Base-by-base conservation (phyloP, 495 filamentous ascomycete genomes). In the Penicillium canariense region DNA sequence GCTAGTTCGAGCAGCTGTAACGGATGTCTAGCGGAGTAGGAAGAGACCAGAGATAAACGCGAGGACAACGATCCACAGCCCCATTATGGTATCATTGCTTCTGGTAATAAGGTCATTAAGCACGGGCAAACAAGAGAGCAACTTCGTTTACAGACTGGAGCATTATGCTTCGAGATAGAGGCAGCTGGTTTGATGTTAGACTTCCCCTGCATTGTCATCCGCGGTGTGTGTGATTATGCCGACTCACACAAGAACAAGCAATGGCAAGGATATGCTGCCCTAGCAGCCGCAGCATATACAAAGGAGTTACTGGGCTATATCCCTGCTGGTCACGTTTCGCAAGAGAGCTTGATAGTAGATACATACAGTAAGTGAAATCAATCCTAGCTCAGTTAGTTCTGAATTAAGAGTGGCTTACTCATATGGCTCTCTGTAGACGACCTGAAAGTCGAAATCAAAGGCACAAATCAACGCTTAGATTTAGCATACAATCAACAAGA, bases 71-170 rank as follows among this genome's bases (percentile, higher is more conserved):
- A 50, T 50, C 48, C 20, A 17, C 32, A 26, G 17, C 32, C 48
- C 6, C 66, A 72, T 47, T 75, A 72, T 47, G 71, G 74, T 5
- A 56, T 52, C 8, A 71, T 77, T 40, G 74, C 71, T 20, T 74
- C 67, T 10, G 70, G 67, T 11, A 77, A 76, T 45, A 49, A 48
- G 3, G 55, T 74, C 1, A 70, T 73, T 25, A 64, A 58, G 46
- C 42, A 68, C n/a, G 51, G 40, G 12, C 10, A 20, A 6, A 27
- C 17, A 42, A 43, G 30, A 45, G 34, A 55, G 50, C 42, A 45
- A 38, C 15, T 39, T 57, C 18, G 36, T 11, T 15, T 26, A 23
- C 23, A 22, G 40, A 45, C 38, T 44, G 23, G 32, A 7, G 55
- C 48, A n/a, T 31, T 63, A 17, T 72, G 65, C 44, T 63, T 68